phyloP scores from a whole-genome alignment of 2,329 filamentous ascomycete genomes.

The Nothopassalora personata region DNA sequence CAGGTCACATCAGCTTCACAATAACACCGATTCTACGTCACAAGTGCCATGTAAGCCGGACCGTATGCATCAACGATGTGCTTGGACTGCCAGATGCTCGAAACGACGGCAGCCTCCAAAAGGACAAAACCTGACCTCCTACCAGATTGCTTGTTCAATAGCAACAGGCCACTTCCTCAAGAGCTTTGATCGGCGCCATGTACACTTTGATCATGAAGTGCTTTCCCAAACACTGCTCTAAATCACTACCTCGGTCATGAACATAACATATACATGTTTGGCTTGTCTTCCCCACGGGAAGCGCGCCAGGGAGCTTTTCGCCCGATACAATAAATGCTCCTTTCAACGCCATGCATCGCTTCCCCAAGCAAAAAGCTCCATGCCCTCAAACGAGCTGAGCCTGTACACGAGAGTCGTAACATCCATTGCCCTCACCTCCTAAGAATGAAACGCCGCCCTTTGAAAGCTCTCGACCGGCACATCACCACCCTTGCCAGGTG shows the following conservation, averaged over 20 bases:
- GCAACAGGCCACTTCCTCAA: no score
- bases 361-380: neutral
- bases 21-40: no score
- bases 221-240: neutral
- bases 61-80: no score
- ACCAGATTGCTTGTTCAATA: no score
- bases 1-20: no score
- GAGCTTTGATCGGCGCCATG: no score
- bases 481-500: conserved; percentile 52
- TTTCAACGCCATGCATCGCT: conserved; percentile 4
- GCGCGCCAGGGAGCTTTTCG: neutral
- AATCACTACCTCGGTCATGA: neutral
- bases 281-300: neutral
- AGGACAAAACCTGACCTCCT: no score
- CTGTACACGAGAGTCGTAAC: neutral
- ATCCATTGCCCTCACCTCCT: conserved; percentile 20
- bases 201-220: neutral
- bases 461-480: conserved; percentile 66
- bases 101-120: no score
- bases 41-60: no score
- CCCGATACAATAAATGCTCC: neutral
- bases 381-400: neutral
- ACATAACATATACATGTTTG: neutral
- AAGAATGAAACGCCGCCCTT: conserved; percentile 64
- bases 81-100: no score